Percentiles rank a stretch among this genome's conserved stretches.
phyloP scores from a whole-genome alignment of 352 stramenopile genomes.

The Lagenidium giganteum region DNA sequence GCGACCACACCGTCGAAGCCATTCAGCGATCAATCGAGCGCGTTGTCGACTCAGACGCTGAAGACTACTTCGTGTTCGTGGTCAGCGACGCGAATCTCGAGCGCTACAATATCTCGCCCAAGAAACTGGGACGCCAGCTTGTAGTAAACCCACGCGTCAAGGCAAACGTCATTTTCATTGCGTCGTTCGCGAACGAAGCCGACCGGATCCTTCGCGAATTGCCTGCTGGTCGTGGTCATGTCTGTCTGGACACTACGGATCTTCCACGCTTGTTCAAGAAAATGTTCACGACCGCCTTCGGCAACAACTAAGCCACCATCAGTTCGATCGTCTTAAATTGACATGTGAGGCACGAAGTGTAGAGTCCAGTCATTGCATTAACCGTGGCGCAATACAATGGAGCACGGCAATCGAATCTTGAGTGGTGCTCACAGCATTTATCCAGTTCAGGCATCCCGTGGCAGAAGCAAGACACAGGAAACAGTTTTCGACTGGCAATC shows the following conservation, averaged over 20 bases:
- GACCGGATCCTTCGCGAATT: slow-evolving; percentile 58
- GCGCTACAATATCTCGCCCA: slow-evolving; percentile 83
- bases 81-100: slow-evolving; percentile 95
- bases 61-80: slow-evolving; percentile 90
- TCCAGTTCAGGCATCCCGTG: too few relatives aligned
- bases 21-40: slow-evolving; percentile 77
- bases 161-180: slow-evolving; percentile 78
- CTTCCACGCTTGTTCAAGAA: slow-evolving; percentile 79
- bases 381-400: too few relatives aligned
- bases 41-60: slow-evolving; percentile 53
- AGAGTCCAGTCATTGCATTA: too few relatives aligned
- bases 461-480: too few relatives aligned
- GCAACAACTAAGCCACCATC: too few relatives aligned
- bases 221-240: slow-evolving; percentile 62
- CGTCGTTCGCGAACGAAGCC: slow-evolving; percentile 80
- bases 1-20: slow-evolving; percentile 93
- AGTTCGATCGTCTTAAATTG: too few relatives aligned
- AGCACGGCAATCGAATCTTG: too few relatives aligned
- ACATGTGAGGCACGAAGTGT: too few relatives aligned
- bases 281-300: slow-evolving; percentile 72
- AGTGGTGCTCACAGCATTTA: too few relatives aligned
- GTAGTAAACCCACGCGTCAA: slow-evolving; percentile 47
- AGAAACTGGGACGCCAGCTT: slow-evolving; percentile 49
- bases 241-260: slow-evolving; percentile 75
- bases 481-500: too few relatives aligned